These are phyloP conservation scores for Mycena maculata DNA, from an alignment of 768 basidiomycete species.

Conservation along the genomic window DNA sequence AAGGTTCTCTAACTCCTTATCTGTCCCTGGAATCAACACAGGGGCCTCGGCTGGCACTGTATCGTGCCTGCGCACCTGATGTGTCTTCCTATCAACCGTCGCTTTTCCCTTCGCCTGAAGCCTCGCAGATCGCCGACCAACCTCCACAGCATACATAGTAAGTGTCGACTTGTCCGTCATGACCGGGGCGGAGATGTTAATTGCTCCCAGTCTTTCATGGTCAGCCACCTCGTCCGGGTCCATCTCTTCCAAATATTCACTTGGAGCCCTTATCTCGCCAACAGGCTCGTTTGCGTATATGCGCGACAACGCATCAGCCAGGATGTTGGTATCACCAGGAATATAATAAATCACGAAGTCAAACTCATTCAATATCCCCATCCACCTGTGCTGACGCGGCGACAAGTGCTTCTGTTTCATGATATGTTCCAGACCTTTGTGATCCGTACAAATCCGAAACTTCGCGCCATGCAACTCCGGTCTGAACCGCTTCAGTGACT, in stretches of 20 bases:
- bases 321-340: slow-evolving; percentile 43
- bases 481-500: slow-evolving; percentile 44
- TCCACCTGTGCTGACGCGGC: slow-evolving; percentile 38
- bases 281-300: slow-evolving; percentile 31
- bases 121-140: not conserved
- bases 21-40: not conserved
- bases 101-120: not conserved
- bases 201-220: slow-evolving; percentile 36
- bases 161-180: not conserved
- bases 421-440: slow-evolving; percentile 42
- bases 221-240: slow-evolving; percentile 38
- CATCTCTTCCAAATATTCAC: slow-evolving; percentile 21
- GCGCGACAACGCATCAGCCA: slow-evolving; percentile 46
- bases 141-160: not conserved
- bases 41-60: not conserved
- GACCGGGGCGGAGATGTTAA: slow-evolving; percentile 23
- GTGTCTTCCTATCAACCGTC: not conserved
- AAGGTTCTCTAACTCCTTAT: not conserved
- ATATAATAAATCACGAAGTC: slow-evolving; percentile 44
- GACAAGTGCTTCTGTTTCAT: slow-evolving; percentile 47
- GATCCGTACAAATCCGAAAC: slow-evolving; percentile 48
- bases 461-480: slow-evolving; percentile 45
- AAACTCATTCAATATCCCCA: slow-evolving; percentile 45
- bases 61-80: not conserved
- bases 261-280: slow-evolving; percentile 10